These are phyloP conservation scores for Lyophyllum shimeji DNA, from an alignment of 768 basidiomycete species.

Conservation along the genomic window DNA sequence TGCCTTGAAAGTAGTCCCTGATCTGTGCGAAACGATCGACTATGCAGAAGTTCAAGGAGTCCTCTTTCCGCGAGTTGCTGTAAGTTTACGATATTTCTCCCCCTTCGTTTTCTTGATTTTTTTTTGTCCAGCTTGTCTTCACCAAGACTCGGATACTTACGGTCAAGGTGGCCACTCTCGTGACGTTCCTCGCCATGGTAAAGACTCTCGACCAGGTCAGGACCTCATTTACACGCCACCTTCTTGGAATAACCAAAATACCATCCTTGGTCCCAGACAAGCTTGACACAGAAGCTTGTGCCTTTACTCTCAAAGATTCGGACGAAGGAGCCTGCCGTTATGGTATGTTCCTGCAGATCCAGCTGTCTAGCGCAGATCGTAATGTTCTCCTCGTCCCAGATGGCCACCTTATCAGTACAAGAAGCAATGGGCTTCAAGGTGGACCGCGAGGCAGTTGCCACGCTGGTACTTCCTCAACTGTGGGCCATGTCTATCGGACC, in stretches of 20 bases:
- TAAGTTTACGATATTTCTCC: constrained; percentile 34
- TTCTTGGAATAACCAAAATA: neutral
- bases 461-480: constrained; percentile 83
- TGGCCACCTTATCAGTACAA: constrained; percentile 87
- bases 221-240: neutral
- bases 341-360: constrained; percentile 47
- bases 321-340: constrained; percentile 94
- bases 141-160: constrained; percentile 86
- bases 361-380: neutral
- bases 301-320: constrained; percentile 93
- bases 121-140: constrained; percentile 72
- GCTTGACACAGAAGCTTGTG: constrained; percentile 92
- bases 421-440: constrained; percentile 96
- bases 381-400: constrained; percentile 38
- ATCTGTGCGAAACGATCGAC: constrained; percentile 89
- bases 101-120: neutral
- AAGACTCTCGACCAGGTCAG: constrained; percentile 84
- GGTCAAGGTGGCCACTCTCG: constrained; percentile 88
- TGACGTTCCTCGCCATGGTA: constrained; percentile 85
- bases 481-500: constrained; percentile 99
- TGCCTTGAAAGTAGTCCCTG: constrained; percentile 80
- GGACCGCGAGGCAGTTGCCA: constrained; percentile 90
- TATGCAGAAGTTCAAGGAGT: constrained; percentile 93
- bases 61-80: constrained; percentile 91
- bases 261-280: constrained; percentile 46